Evolutionary conservation across 106 monocot genomes (phyloP).

Genomic region (Allium sativum): DNA sequence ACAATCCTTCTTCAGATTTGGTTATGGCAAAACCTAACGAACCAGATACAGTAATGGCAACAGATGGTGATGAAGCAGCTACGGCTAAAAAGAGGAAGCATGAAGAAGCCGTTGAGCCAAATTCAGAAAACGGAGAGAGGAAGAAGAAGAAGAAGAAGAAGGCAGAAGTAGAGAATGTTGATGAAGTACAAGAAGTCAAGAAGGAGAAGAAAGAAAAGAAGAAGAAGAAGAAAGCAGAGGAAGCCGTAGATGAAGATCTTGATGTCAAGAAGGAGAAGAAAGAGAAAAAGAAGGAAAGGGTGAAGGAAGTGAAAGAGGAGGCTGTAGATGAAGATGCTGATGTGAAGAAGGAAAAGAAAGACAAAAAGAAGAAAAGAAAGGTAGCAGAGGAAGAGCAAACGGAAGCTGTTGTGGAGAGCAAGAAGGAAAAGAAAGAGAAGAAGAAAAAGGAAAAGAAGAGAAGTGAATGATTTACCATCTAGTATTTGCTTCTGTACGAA

Average conservation of each 20-base stretch:
- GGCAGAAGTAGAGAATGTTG: conserved; percentile 7
- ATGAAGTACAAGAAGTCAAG: not conserved
- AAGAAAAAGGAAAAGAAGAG: conserved; percentile 8
- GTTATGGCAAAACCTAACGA: conserved; percentile 14
- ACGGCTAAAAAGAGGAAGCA: conserved; percentile 30
- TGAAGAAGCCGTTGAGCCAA: conserved; percentile 9
- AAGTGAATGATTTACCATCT: not conserved
- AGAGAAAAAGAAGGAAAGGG: not conserved
- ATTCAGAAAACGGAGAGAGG: conserved; percentile 11
- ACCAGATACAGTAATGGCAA: not conserved
- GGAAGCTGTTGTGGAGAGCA: not conserved
- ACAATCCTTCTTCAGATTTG: conserved; percentile 59
- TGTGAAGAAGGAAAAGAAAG: no score
- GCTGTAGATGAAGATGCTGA: not conserved
- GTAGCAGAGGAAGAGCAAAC: not conserved
- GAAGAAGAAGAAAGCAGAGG: conserved; percentile 4
- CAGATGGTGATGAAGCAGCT: conserved; percentile 9
- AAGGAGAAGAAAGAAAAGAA: conserved; percentile 7
- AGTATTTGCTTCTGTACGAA: not conserved
- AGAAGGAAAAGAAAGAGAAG: conserved; percentile 2
- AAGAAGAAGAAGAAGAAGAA: conserved; percentile 27
- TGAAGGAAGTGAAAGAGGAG: not conserved
- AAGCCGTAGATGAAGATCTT: no score
- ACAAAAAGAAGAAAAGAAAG: conserved; percentile 5
- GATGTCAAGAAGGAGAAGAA: no score